Percentiles rank a stretch among this genome's conserved stretches.
Conservation (phyloP, 441 rosid species). For the Monsonia emarginata region DNA sequence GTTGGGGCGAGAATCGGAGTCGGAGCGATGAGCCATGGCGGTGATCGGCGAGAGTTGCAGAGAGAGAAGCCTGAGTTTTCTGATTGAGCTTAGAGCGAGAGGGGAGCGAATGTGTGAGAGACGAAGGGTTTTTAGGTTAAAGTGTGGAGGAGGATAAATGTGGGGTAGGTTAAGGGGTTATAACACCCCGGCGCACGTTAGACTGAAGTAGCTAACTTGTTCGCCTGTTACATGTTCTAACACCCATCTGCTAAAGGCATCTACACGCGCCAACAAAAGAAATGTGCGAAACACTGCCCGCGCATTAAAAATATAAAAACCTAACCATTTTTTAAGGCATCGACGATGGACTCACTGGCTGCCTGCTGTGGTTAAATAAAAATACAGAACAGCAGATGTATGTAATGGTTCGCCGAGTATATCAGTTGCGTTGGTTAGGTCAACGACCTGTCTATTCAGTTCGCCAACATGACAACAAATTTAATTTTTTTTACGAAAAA, state of each 20-base stretch:
- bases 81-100: not conserved
- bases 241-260: not conserved
- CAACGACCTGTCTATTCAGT: too few species aligned
- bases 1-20: conserved; percentile 43
- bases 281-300: not conserved
- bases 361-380: too few species aligned
- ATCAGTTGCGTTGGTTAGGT: too few species aligned
- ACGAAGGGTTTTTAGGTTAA: conserved; percentile 6
- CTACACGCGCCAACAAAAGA: not conserved
- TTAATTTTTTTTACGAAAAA: too few species aligned
- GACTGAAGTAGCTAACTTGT: not conserved
- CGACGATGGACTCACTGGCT: too few species aligned
- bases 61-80: conserved; percentile 2
- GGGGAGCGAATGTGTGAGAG: not conserved
- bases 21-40: conserved; percentile 66
- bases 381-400: too few species aligned
- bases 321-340: too few species aligned
- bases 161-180: not conserved
- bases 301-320: too few species aligned
- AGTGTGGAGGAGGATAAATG: conserved; percentile 4
- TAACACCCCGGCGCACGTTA: not conserved
- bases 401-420: too few species aligned
- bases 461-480: too few species aligned
- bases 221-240: not conserved
- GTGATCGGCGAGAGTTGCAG: conserved; percentile 34